These are phyloP conservation scores for Pelargonium citronellum DNA, from an alignment of 441 rosid genomes.

Conservation along the genomic window DNA sequence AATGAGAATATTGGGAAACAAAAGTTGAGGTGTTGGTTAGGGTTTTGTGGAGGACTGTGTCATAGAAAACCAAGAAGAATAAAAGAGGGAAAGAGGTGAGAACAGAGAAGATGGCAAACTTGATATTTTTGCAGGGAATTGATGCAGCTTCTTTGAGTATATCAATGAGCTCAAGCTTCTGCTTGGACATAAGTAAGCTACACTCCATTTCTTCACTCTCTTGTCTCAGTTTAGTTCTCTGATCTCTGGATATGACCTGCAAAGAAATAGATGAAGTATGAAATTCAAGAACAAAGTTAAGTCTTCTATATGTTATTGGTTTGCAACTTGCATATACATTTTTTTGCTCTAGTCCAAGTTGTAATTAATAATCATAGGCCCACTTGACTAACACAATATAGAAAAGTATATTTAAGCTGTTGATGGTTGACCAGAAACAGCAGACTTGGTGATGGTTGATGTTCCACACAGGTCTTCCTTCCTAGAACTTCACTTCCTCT, in stretches of 20 bases:
- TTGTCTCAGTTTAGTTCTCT: conserved; percentile 9
- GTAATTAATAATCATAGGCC: too few species aligned
- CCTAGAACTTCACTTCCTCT: too few species aligned
- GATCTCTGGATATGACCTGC: conserved; percentile 7
- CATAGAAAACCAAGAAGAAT: conserved; percentile 30
- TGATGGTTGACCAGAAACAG: too few species aligned
- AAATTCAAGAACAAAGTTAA: neutral
- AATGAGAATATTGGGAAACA: neutral
- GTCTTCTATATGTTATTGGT: neutral
- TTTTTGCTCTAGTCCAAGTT: too few species aligned
- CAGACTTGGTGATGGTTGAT: too few species aligned
- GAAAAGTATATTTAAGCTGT: too few species aligned
- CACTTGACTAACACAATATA: too few species aligned
- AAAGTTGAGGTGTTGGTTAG: conserved; percentile 17
- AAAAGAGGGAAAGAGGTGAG: conserved; percentile 31
- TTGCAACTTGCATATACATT: neutral
- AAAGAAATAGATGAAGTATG: neutral
- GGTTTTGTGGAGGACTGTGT: conserved; percentile 25
- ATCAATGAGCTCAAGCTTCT: conserved; percentile 26
- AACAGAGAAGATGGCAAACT: conserved; percentile 22
- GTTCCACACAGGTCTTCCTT: too few species aligned
- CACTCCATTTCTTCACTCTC: neutral
- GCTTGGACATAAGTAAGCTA: conserved; percentile 10
- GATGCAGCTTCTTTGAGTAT: conserved; percentile 22
- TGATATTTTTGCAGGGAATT: conserved; percentile 16